Evolutionary conservation across 2,329 filamentous ascomycete species (phyloP).

Genomic region (Arachnomyces sp.): DNA sequence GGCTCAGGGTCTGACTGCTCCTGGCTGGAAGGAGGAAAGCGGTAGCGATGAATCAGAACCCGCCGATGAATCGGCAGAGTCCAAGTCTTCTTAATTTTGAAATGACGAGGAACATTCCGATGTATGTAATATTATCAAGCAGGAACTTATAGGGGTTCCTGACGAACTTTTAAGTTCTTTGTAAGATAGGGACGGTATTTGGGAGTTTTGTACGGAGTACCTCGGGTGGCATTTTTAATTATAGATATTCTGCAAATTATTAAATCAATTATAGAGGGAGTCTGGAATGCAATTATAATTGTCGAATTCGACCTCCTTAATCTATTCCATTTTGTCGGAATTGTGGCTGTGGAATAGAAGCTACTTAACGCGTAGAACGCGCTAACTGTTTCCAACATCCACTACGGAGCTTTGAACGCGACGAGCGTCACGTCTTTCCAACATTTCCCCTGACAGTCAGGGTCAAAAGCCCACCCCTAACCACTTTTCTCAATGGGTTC

Average conservation of each 20-base stretch:
- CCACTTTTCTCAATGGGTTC: neutral
- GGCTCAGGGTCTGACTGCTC: constrained; percentile 37
- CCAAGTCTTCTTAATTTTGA: no score
- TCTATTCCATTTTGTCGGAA: neutral
- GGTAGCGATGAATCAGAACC: neutral
- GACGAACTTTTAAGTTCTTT: no score
- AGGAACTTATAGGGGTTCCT: neutral
- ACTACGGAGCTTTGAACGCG: constrained; percentile 3
- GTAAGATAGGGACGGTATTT: neutral
- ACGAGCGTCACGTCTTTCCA: constrained; percentile 19
- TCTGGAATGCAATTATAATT: no score
- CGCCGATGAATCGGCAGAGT: no score
- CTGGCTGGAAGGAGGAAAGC: constrained; percentile 43
- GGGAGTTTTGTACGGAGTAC: neutral
- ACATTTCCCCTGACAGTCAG: neutral
- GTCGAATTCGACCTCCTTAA: neutral
- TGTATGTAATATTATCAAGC: neutral
- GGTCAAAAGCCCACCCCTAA: neutral
- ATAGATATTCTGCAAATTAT: neutral
- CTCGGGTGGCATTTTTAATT: neutral
- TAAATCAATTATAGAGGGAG: no score
- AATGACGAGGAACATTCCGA: constrained; percentile 6
- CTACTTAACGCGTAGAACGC: constrained; percentile 35
- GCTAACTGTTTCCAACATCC: constrained; percentile 3
- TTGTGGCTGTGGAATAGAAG: constrained; percentile 6